Conservation (phyloP, 495 filamentous ascomycete genomes). For the Penicillium roqueforti region DNA sequence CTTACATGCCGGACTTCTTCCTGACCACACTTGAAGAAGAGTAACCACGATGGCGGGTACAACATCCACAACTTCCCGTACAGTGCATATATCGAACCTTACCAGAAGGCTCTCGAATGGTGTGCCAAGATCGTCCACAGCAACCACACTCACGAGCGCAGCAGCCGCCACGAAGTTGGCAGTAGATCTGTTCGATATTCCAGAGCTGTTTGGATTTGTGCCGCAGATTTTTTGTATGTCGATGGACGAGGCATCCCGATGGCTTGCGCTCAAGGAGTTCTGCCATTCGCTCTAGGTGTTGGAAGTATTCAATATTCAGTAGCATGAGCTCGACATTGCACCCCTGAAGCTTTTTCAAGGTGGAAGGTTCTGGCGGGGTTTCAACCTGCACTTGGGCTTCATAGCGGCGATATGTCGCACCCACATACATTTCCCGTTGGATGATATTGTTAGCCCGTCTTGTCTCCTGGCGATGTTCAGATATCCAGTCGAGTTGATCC, state of each 20-base stretch:
- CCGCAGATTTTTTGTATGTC: neutral
- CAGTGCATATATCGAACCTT: neutral
- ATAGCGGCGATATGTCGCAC: neutral
- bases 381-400: neutral
- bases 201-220: neutral
- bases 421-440: neutral
- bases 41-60: neutral
- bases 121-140: neutral
- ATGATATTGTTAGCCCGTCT: neutral
- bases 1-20: neutral
- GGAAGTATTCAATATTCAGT: neutral
- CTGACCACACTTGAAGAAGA: neutral
- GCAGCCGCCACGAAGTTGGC: neutral
- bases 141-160: neutral
- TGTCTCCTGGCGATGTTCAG: neutral
- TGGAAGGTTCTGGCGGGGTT: neutral
- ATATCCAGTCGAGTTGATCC: neutral
- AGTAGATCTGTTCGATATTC: neutral
- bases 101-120: neutral
- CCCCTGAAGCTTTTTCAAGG: neutral
- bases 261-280: neutral
- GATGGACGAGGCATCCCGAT: neutral
- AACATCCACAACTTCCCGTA: neutral
- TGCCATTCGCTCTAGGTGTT: neutral
- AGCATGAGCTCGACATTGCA: neutral